A percentile compares a stretch with the other conserved stretches of the same genome.
Conservation (phyloP, 148 eudicot genomes). For the Fagopyrum homotropicum region DNA sequence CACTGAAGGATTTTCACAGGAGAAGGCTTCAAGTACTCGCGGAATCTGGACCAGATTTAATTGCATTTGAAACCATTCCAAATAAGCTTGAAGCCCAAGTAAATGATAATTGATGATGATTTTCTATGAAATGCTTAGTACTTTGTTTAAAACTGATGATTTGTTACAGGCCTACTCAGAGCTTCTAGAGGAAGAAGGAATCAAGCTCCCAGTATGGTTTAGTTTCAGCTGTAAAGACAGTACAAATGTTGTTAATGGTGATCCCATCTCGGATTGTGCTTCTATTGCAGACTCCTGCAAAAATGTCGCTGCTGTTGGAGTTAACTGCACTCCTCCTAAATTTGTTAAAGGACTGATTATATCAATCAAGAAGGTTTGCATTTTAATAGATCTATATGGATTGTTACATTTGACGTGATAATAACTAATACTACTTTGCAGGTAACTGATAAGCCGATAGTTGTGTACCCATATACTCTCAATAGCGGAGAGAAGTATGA, state of each 20-base stretch:
- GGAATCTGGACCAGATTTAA: conserved; percentile 51
- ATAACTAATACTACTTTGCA: conserved; percentile 2
- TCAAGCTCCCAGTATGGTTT: conserved; percentile 58
- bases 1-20: conserved; percentile 56
- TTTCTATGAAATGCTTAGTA: background rate
- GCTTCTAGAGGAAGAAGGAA: conserved; percentile 55
- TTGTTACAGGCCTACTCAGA: conserved; percentile 52
- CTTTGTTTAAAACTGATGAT: too few relatives aligned
- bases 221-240: conserved; percentile 53
- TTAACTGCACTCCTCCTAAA: conserved; percentile 68
- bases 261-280: conserved; percentile 47
- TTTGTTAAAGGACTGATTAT: conserved; percentile 37
- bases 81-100: conserved; percentile 65
- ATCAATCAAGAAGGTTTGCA: conserved; percentile 38
- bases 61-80: conserved; percentile 72
- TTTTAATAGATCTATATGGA: background rate
- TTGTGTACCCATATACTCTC: conserved; percentile 35
- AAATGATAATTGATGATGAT: background rate
- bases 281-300: conserved; percentile 42
- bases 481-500: conserved; percentile 64
- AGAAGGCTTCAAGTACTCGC: conserved; percentile 61
- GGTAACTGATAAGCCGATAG: conserved; percentile 46
- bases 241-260: conserved; percentile 44
- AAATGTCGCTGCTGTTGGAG: conserved; percentile 53
- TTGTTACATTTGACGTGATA: background rate